phyloP scores from a whole-genome alignment of 345 rosid genomes.

The Lumnitzera littorea region DNA sequence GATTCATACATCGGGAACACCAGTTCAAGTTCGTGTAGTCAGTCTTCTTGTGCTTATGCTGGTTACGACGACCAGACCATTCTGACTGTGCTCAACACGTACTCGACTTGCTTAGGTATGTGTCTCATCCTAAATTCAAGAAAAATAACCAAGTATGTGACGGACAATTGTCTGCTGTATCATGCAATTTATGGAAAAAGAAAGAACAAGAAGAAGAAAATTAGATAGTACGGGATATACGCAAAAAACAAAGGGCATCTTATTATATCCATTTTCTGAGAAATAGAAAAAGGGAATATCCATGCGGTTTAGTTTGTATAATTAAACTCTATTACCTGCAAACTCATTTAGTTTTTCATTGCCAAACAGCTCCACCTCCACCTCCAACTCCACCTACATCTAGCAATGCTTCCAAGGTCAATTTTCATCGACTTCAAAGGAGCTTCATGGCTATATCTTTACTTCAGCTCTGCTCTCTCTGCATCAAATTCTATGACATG shows the following conservation, averaged over 20 bases:
- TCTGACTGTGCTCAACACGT: constrained; percentile 26
- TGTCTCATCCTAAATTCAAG: constrained; percentile 5
- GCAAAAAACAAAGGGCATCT: too few species aligned
- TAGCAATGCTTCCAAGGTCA: not conserved
- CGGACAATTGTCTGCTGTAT: not conserved
- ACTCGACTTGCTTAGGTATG: constrained; percentile 36
- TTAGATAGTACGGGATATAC: too few species aligned
- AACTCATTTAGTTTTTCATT: not conserved
- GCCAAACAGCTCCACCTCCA: not conserved
- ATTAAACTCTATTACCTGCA: not conserved
- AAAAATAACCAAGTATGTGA: not conserved
- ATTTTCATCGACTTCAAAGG: not conserved
- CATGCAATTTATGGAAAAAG: too few species aligned
- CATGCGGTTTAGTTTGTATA: too few species aligned
- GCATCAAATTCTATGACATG: not conserved
- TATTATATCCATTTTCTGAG: too few species aligned
- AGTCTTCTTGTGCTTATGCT: constrained; percentile 52
- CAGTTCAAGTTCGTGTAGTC: constrained; percentile 26
- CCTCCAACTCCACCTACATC: too few species aligned
- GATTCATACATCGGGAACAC: constrained; percentile 35
- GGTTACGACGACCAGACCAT: constrained; percentile 45
- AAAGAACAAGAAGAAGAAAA: too few species aligned
- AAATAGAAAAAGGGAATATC: too few species aligned
- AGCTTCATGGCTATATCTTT: constrained; percentile 1
- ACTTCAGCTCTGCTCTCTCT: not conserved